Conservation (phyloP, 1,139 yeast species). For the Magnusiomyces fungicola region DNA sequence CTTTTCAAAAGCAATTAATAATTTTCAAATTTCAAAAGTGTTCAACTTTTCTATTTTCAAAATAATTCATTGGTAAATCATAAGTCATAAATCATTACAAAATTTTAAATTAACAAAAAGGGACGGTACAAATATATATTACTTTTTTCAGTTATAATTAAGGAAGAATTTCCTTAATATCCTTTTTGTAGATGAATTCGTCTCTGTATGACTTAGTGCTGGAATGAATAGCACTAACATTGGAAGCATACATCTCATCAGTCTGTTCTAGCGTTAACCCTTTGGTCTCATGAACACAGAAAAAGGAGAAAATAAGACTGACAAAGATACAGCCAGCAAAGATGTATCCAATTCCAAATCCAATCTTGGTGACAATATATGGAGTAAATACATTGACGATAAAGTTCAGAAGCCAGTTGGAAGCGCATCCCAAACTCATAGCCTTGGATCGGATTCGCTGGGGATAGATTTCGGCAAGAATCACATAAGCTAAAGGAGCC, state of each 20-base stretch:
- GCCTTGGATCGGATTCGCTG: constrained; percentile 73
- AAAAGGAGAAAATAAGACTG: constrained; percentile 48
- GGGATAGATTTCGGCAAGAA: constrained; percentile 72
- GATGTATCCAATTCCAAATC: constrained; percentile 63
- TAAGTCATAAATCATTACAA: too few species aligned
- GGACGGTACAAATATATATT: too few species aligned
- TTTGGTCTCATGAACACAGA: constrained; percentile 64
- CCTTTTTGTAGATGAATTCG: background rate
- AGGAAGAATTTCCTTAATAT: background rate
- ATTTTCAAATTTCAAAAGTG: too few species aligned
- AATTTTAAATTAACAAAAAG: too few species aligned
- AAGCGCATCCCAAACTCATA: constrained; percentile 65
- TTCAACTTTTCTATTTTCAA: too few species aligned
- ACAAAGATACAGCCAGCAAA: constrained; percentile 38
- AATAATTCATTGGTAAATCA: too few species aligned
- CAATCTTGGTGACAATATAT: constrained; percentile 59
- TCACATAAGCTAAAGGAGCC: constrained; percentile 79
- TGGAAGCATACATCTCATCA: constrained; percentile 42
- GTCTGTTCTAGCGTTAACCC: constrained; percentile 72
- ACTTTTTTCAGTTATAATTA: too few species aligned
- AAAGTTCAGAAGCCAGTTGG: constrained; percentile 77
- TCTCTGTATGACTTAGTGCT: background rate
- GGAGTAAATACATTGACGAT: constrained; percentile 63
- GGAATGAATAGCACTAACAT: constrained; percentile 1
- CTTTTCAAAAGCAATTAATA: too few species aligned